These are phyloP conservation scores for Vicia sativa DNA, from an alignment of 306 rosid genomes.

Conservation along the genomic window DNA sequence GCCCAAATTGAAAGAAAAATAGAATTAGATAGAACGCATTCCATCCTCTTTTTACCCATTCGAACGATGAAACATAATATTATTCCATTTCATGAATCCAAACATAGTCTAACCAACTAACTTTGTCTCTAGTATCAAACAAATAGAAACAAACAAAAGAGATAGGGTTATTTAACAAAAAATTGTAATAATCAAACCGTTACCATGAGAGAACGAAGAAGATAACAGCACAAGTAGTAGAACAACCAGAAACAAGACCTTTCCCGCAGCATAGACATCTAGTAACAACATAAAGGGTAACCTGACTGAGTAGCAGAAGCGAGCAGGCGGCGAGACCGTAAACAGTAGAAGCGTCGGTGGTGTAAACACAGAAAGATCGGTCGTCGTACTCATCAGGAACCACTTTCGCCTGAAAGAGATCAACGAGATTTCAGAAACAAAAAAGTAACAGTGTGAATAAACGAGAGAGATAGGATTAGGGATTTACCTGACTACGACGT, in stretches of 20 bases:
- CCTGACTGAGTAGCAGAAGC: slow-evolving; percentile 67
- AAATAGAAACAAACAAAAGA: neutral
- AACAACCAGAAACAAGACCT: slow-evolving; percentile 69
- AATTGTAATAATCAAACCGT: neutral
- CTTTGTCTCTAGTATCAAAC: too few species aligned
- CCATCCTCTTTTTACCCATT: too few species aligned
- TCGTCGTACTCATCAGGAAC: slow-evolving; percentile 78
- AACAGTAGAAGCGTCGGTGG: slow-evolving; percentile 83
- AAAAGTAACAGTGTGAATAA: neutral
- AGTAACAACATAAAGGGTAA: slow-evolving; percentile 69
- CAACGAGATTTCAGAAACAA: neutral
- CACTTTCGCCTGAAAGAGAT: slow-evolving; percentile 59
- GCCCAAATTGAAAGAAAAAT: too few species aligned
- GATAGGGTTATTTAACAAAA: neutral
- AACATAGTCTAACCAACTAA: too few species aligned
- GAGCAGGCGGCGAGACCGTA: slow-evolving; percentile 80
- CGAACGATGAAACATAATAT: too few species aligned
- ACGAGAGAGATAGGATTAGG: neutral
- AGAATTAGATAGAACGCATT: too few species aligned
- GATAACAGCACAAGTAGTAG: slow-evolving; percentile 65
- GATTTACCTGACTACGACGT: slow-evolving; percentile 73
- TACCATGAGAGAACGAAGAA: slow-evolving; percentile 85
- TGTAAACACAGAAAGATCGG: slow-evolving; percentile 63
- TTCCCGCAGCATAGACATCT: slow-evolving; percentile 92
- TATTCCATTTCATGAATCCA: too few species aligned